phyloP scores from a whole-genome alignment of 768 basidiomycete genomes.

The Kwoniella bestiolae region DNA sequence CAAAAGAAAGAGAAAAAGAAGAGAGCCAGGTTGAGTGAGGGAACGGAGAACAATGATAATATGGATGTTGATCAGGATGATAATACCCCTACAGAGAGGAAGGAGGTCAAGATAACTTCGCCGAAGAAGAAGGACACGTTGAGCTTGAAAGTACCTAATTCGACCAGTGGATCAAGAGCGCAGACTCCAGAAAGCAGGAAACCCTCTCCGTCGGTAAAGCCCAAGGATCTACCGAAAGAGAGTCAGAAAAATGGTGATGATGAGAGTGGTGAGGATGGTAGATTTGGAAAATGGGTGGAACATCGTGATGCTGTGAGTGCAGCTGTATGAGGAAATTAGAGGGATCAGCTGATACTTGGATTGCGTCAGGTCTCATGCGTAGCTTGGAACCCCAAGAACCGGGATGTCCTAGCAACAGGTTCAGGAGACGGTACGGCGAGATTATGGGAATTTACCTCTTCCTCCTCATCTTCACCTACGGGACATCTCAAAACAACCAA shows the following conservation, averaged over 20 bases:
- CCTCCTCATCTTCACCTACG: not conserved
- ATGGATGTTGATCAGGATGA: conserved; percentile 3
- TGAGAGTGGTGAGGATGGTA: conserved; percentile 13
- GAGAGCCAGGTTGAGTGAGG: conserved; percentile 13
- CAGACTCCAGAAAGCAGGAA: conserved; percentile 8
- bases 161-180: conserved; percentile 2
- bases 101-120: conserved; percentile 14
- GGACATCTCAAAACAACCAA: conserved; percentile 1
- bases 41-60: conserved; percentile 11
- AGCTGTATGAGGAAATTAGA: not conserved
- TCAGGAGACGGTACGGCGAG: conserved; percentile 43
- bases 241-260: not conserved
- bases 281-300: conserved; percentile 28
- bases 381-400: conserved; percentile 53
- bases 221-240: conserved; percentile 9
- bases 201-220: conserved; percentile 11
- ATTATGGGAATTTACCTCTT: conserved; percentile 48
- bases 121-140: conserved; percentile 15
- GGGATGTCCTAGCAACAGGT: conserved; percentile 45
- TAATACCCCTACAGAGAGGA: conserved; percentile 15
- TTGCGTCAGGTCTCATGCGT: conserved; percentile 40
- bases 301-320: conserved; percentile 40
- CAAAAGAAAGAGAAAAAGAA: conserved; percentile 24
- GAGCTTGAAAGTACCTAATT: conserved; percentile 6
- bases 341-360: not conserved